Conservation (phyloP, 768 basidiomycete species). For the Lentinula aciculospora region DNA sequence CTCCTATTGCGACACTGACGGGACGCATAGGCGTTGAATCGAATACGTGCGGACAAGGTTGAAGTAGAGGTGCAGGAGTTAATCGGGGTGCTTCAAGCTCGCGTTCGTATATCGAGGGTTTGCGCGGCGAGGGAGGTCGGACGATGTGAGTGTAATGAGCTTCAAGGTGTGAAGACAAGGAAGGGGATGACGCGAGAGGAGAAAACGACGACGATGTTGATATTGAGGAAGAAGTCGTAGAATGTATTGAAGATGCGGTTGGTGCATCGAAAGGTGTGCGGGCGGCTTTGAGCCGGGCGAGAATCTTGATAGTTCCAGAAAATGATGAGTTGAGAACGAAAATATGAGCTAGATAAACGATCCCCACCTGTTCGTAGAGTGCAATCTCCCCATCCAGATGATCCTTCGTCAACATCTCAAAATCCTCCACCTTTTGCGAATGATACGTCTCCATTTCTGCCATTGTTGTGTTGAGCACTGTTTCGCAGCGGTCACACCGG, state of each 20-base stretch:
- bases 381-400: slow-evolving; percentile 77
- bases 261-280: slow-evolving; percentile 39
- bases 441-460: slow-evolving; percentile 85
- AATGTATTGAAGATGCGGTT: slow-evolving; percentile 25
- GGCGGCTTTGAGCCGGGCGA: slow-evolving; percentile 53
- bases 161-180: background rate
- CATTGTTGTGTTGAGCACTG: slow-evolving; percentile 83
- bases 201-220: background rate
- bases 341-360: slow-evolving; percentile 16
- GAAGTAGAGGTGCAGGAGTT: slow-evolving; percentile 45
- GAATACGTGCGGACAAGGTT: slow-evolving; percentile 76
- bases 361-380: slow-evolving; percentile 73
- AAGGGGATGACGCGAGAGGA: background rate
- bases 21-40: slow-evolving; percentile 57
- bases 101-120: slow-evolving; percentile 72
- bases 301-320: slow-evolving; percentile 46
- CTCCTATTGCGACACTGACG: slow-evolving; percentile 48
- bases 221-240: too few relatives aligned
- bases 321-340: too few relatives aligned
- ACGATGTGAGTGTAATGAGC: background rate
- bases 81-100: slow-evolving; percentile 56
- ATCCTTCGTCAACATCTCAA: slow-evolving; percentile 49
- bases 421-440: slow-evolving; percentile 67
- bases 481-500: slow-evolving; percentile 76
- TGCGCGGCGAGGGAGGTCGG: slow-evolving; percentile 33